Conservation (phyloP, 2,329 filamentous ascomycete species). For the Raffaelea ambrosiae region DNA sequence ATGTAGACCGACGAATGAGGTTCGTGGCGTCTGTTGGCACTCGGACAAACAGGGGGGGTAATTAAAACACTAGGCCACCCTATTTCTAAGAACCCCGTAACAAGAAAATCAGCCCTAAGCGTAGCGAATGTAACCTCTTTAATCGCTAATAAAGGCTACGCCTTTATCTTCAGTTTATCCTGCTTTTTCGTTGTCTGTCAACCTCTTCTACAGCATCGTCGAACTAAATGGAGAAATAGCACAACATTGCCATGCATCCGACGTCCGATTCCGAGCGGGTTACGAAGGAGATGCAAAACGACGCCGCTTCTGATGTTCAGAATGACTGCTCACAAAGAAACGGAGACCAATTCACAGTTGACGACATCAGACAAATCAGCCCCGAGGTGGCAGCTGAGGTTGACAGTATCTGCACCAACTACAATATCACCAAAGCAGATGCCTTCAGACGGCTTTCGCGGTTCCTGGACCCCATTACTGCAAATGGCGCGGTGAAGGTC, state of each 20-base stretch:
- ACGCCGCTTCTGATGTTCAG: not conserved
- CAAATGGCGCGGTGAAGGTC: not conserved
- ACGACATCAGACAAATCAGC: not conserved
- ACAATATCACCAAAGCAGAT: not conserved
- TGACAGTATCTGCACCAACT: not conserved
- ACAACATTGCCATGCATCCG: not conserved
- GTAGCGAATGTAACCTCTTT: not conserved
- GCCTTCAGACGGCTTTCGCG: not conserved
- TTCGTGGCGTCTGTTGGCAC: not conserved
- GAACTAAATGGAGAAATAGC: not conserved
- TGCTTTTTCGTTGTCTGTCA: not conserved
- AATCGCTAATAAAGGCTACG: not conserved
- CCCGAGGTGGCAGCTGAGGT: not conserved
- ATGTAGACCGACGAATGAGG: not conserved
- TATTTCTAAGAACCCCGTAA: not conserved
- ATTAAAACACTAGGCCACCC: not conserved
- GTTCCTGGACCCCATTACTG: not conserved
- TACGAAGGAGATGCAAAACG: not conserved
- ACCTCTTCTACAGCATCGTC: not conserved
- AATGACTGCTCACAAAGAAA: not conserved
- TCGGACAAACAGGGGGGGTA: not conserved
- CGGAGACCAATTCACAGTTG: not conserved
- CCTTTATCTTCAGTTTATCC: not conserved
- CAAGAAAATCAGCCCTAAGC: not conserved
- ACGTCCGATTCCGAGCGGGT: not conserved